Percentiles rank a stretch among this genome's conserved stretches.
Conservation (phyloP, 108 stramenopile species). For the Mediolabrus comicus region DNA sequence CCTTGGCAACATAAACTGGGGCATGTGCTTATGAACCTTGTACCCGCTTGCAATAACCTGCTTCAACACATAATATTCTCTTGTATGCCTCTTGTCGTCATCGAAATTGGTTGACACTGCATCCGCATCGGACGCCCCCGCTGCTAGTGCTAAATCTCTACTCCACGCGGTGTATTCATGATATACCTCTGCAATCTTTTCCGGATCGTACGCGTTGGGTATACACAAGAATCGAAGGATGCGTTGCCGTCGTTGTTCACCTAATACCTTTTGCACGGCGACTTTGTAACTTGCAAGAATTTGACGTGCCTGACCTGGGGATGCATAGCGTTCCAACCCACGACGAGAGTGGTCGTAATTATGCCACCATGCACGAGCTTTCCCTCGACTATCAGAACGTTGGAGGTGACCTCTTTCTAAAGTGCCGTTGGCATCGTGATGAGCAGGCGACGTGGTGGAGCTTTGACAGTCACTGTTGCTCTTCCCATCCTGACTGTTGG, state of each 20-base stretch:
- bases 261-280: constrained; percentile 66
- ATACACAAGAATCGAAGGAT: constrained; percentile 37
- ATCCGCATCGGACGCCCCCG: constrained; percentile 80
- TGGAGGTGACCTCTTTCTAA: neutral
- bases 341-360: constrained; percentile 82
- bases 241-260: constrained; percentile 69
- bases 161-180: constrained; percentile 80
- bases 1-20: constrained; percentile 46
- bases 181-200: constrained; percentile 71
- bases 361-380: constrained; percentile 71
- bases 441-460: neutral
- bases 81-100: constrained; percentile 62
- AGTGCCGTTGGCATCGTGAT: neutral
- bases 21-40: constrained; percentile 51
- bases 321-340: constrained; percentile 83
- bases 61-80: constrained; percentile 82
- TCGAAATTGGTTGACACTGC: constrained; percentile 74
- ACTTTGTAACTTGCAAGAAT: constrained; percentile 66
- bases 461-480: neutral
- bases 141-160: constrained; percentile 75
- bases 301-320: constrained; percentile 75
- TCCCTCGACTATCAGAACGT: neutral
- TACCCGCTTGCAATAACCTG: constrained; percentile 47
- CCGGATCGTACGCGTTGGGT: constrained; percentile 49
- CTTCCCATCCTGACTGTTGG: neutral